A percentile compares a stretch with the other conserved stretches of the same genome.
Conservation (phyloP, 2,329 filamentous ascomycete genomes). For the Colletotrichum horii region DNA sequence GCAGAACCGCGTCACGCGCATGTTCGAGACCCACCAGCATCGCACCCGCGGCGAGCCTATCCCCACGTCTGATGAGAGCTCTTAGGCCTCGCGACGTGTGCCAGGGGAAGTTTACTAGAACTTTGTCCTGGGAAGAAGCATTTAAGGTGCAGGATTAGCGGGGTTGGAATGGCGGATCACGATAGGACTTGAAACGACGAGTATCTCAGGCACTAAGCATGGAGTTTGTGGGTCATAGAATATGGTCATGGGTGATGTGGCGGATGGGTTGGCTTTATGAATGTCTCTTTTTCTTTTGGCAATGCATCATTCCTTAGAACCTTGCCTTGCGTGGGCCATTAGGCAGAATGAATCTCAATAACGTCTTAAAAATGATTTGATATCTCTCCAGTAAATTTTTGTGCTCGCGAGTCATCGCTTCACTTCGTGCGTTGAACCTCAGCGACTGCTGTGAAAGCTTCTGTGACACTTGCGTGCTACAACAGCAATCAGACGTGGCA, state of each 20-base stretch:
- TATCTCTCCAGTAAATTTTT: neutral
- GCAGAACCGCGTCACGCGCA: conserved; percentile 5
- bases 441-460: no score
- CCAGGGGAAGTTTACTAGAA: neutral
- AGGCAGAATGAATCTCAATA: neutral
- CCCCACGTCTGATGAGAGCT: conserved; percentile 4
- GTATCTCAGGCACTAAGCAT: conserved; percentile 6
- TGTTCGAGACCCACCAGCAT: neutral
- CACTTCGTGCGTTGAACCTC: no score
- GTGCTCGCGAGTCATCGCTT: neutral
- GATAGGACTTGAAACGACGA: neutral
- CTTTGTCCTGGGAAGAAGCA: neutral
- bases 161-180: neutral
- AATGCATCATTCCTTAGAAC: neutral
- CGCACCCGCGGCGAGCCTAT: neutral
- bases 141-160: neutral
- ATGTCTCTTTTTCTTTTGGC: neutral
- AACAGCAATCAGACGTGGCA: neutral
- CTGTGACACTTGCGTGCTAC: neutral
- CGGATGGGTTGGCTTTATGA: neutral
- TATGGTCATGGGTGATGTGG: neutral
- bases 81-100: neutral
- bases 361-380: neutral
- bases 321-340: neutral
- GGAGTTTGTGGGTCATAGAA: conserved; percentile 14